A percentile compares a stretch with the other conserved stretches of the same genome.
These are phyloP conservation scores for Onygenales sp. DNA, from an alignment of 2,329 filamentous ascomycete genomes.

Conservation along the genomic window DNA sequence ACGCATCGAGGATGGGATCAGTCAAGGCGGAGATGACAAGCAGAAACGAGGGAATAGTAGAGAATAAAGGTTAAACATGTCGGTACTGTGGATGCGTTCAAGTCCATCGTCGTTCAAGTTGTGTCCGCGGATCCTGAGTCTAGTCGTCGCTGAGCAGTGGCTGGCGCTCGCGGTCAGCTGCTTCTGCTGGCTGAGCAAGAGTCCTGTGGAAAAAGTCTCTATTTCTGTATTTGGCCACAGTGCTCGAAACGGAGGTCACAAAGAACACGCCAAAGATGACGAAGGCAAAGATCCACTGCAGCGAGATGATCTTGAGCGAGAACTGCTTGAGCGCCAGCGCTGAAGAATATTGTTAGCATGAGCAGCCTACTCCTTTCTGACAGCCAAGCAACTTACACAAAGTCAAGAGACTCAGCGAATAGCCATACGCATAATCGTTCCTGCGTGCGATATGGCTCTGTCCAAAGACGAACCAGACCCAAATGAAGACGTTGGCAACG, in stretches of 20 bases:
- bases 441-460: slow-evolving; percentile 64
- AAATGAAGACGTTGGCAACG: slow-evolving; percentile 79
- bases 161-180: slow-evolving; percentile 43
- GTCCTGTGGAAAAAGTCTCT: slow-evolving; percentile 28
- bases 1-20: no score
- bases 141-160: slow-evolving; percentile 41
- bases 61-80: neutral
- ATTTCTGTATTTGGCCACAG: slow-evolving; percentile 23
- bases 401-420: slow-evolving; percentile 62
- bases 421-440: slow-evolving; percentile 71
- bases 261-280: slow-evolving; percentile 69
- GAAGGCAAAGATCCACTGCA: slow-evolving; percentile 93
- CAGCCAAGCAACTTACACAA: slow-evolving; percentile 46
- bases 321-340: slow-evolving; percentile 70
- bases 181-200: slow-evolving; percentile 22
- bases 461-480: slow-evolving; percentile 70
- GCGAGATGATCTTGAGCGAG: slow-evolving; percentile 58
- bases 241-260: slow-evolving; percentile 48
- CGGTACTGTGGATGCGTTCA: neutral
- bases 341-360: slow-evolving; percentile 17
- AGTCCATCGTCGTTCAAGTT: neutral
- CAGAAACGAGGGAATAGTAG: neutral
- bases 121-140: neutral
- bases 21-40: no score
- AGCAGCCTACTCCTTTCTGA: no score